Conservation (phyloP, 1,284 basidiomycete species). For the Austroboletus niveus region DNA sequence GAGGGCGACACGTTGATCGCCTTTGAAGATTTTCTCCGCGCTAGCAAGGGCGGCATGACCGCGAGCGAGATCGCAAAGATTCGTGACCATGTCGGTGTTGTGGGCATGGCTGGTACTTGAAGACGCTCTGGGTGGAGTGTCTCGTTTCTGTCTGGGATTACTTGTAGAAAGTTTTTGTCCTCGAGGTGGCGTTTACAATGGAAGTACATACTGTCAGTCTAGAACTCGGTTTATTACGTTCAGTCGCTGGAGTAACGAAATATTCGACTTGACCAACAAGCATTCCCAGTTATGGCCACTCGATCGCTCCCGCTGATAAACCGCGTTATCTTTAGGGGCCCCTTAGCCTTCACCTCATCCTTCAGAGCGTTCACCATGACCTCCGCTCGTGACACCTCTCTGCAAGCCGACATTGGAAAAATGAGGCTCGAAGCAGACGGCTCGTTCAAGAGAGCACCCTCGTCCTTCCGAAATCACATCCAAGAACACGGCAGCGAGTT, state of each 20-base stretch:
- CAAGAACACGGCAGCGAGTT: constrained; percentile 67
- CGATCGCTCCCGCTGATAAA: constrained; percentile 5
- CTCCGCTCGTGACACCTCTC: constrained; percentile 29
- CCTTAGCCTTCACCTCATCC: constrained; percentile 1
- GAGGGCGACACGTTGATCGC: constrained; percentile 56
- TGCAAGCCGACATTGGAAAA: constrained; percentile 60
- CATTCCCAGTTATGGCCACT: constrained; percentile 14
- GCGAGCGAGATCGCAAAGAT: constrained; percentile 77
- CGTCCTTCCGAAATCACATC: constrained; percentile 76
- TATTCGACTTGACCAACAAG: not conserved
- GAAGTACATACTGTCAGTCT: too few relatives aligned
- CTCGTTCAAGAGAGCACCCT: constrained; percentile 74
- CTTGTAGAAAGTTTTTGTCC: constrained; percentile 5
- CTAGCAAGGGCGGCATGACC: constrained; percentile 66
- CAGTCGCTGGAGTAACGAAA: too few relatives aligned
- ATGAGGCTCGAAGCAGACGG: constrained; percentile 71
- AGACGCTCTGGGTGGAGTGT: not conserved
- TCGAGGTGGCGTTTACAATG: too few relatives aligned
- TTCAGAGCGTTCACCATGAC: constrained; percentile 13
- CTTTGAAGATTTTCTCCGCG: constrained; percentile 75
- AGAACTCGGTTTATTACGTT: too few relatives aligned
- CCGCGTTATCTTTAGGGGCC: not conserved
- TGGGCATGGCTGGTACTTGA: constrained; percentile 77
- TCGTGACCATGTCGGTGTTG: constrained; percentile 69
- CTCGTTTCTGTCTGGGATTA: constrained; percentile 3